Evolutionary conservation across 192 early-diverging fungal species (phyloP).

Genomic region (Chytriomyces sp.): DNA sequence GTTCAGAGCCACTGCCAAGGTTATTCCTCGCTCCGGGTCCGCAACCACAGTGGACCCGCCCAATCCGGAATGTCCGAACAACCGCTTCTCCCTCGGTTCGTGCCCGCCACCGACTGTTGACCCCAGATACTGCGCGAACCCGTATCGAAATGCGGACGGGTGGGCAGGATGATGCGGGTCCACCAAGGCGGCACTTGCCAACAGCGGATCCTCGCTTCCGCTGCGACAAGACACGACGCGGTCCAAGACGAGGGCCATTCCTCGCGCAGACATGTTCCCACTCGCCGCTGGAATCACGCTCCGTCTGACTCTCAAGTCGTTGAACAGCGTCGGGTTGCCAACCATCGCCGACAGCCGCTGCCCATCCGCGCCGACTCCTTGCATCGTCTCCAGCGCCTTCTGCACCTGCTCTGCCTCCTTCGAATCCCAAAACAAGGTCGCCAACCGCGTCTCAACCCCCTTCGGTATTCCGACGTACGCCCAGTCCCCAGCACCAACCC

Average conservation of each 20-base stretch:
- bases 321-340: constrained; percentile 35
- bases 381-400: no score
- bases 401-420: neutral
- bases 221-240: neutral
- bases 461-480: constrained; percentile 36
- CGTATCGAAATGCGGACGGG: neutral
- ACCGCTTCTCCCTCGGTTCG: neutral
- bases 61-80: constrained; percentile 36
- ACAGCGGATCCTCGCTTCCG: neutral
- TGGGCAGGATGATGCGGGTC: neutral
- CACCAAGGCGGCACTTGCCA: neutral
- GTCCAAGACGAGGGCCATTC: constrained; percentile 18
- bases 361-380: neutral
- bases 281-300: constrained; percentile 40
- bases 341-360: neutral
- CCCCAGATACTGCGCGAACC: constrained; percentile 1
- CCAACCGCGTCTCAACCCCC: constrained; percentile 31
- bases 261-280: constrained; percentile 37
- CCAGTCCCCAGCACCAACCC: constrained; percentile 19
- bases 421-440: constrained; percentile 33
- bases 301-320: constrained; percentile 26
- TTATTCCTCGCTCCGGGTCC: constrained; percentile 6
- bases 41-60: constrained; percentile 26
- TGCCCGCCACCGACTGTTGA: neutral
- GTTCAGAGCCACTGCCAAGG: constrained; percentile 18